Conservation (phyloP, 768 basidiomycete genomes). For the Lactarius hengduanensis region DNA sequence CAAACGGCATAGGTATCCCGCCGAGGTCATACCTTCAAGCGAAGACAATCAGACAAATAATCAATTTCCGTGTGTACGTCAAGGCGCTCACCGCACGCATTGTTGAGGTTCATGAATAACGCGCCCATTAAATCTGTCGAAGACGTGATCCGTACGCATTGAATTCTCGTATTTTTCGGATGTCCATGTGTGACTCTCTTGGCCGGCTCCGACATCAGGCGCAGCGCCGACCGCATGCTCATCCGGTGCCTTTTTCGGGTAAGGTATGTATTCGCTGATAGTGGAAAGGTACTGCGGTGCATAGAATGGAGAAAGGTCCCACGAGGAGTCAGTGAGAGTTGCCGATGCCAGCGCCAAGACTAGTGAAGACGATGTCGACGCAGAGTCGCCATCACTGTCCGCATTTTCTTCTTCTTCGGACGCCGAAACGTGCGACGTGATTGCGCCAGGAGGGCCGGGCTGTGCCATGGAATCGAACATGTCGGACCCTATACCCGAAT, state of each 20-base stretch:
- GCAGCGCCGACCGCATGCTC: conserved; percentile 43
- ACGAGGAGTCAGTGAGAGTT: conserved; percentile 59
- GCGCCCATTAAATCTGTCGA: conserved; percentile 79
- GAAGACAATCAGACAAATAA: conserved; percentile 11
- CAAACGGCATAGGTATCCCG: conserved; percentile 81
- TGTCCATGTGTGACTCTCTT: conserved; percentile 54
- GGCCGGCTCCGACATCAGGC: conserved; percentile 40
- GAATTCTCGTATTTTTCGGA: conserved; percentile 82
- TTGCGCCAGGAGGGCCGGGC: background rate
- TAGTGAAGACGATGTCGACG: conserved; percentile 43
- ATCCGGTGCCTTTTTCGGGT: conserved; percentile 45
- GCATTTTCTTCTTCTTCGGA: background rate
- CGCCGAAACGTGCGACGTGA: background rate
- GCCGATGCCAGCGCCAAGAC: conserved; percentile 56
- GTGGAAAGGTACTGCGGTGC: conserved; percentile 74
- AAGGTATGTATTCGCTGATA: conserved; percentile 63
- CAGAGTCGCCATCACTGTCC: conserved; percentile 35
- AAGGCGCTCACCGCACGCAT: conserved; percentile 70
- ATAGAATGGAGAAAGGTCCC: conserved; percentile 65
- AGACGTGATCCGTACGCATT: conserved; percentile 75
- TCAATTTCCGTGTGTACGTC: background rate
- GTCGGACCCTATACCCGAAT: conserved; percentile 62
- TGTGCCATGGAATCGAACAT: conserved; percentile 49
- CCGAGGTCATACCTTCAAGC: conserved; percentile 77
- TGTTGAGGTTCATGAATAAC: conserved; percentile 73